Base-by-base conservation (phyloP, 306 rosid species). In the Comarum palustre region DNA sequence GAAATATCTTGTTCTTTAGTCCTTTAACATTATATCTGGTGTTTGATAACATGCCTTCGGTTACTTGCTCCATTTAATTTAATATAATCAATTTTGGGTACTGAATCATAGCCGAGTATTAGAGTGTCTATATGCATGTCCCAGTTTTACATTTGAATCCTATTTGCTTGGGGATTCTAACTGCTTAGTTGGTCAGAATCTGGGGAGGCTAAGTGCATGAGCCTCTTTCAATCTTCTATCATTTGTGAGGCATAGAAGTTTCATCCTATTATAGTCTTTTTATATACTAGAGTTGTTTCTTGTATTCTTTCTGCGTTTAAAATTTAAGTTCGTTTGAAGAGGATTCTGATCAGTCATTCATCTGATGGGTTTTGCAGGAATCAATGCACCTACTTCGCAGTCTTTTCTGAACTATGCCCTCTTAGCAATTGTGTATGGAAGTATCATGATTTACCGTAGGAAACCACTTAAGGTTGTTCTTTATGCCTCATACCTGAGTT, bases 331-430 rank as follows among this genome's bases (percentile, higher is more conserved):
- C 3, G 24, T 52, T 51, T 43, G 68, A 46, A 66, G 50, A 36
- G 36, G 46, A 27, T 17, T 78, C 45, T 32, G n/a, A 25, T 73
- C 9, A 66, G 15, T 29, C 24, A 31, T 72, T 48, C 58, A 58
- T 32, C 16, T 67, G 69, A 16, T 80, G n/a, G 59, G 5, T 72
- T 62, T 78, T 22, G 20, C 68, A 92, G 97, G 97, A 83, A 87
- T 90, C 41, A 83, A 92, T 78, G 96, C 87, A 50, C 95, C 98
- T 74, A 90, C 98, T 67, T 92, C 98, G 14, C 94, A 92, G 80
- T 91, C 99, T 0, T 89, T 94, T 70, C 82, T 89, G 27, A 94
- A 94, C 84, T 94, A 94, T 73, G 89, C 89, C 34, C 79, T 94
- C 46, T 75, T 94, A 90, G 90, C 86, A 31, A 60, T 91, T 83